A percentile compares a stretch with the other conserved stretches of the same genome.
Conservation (phyloP, 1,284 basidiomycete species). For the Pseudozyma hubeiensis region DNA sequence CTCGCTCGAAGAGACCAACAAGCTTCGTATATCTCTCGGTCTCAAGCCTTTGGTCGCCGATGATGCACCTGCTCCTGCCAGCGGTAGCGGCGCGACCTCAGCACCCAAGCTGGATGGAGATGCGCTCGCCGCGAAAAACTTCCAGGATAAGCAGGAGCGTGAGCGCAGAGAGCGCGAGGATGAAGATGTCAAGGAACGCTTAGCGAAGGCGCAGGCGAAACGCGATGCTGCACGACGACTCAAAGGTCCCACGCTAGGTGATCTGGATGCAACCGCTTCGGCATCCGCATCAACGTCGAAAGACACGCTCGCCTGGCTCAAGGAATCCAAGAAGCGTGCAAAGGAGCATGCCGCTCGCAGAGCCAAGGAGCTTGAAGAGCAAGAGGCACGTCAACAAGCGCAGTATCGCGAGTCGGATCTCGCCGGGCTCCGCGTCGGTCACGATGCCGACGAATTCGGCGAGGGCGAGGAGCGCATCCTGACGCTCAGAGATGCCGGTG, state of each 20-base stretch:
- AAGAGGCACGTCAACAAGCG: conserved; percentile 79
- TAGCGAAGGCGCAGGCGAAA: conserved; percentile 77
- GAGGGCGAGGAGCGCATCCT: conserved; percentile 95
- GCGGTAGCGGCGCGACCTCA: neutral
- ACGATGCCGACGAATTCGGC: conserved; percentile 82
- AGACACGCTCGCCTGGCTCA: conserved; percentile 86
- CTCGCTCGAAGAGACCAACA: conserved; percentile 96
- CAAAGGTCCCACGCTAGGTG: conserved; percentile 88
- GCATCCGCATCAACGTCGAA: conserved; percentile 46
- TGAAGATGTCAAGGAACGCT: conserved; percentile 71
- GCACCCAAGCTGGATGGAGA: conserved; percentile 65
- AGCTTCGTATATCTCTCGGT: conserved; percentile 91
- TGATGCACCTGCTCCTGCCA: conserved; percentile 54
- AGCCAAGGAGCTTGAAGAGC: conserved; percentile 81
- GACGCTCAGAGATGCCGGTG: conserved; percentile 92
- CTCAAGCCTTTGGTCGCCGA: conserved; percentile 86
- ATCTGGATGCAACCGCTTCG: conserved; percentile 68
- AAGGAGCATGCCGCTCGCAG: conserved; percentile 83
- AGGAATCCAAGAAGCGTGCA: conserved; percentile 85
- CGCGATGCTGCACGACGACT: conserved; percentile 89
- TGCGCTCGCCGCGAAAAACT: conserved; percentile 63
- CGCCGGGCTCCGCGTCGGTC: conserved; percentile 91
- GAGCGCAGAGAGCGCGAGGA: conserved; percentile 80
- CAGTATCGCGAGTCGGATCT: conserved; percentile 75
- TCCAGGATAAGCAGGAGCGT: conserved; percentile 73